Percentiles rank a stretch among this genome's conserved stretches.
Conservation (phyloP, 768 basidiomycete species). For the Phlebiopsis gigantea region DNA sequence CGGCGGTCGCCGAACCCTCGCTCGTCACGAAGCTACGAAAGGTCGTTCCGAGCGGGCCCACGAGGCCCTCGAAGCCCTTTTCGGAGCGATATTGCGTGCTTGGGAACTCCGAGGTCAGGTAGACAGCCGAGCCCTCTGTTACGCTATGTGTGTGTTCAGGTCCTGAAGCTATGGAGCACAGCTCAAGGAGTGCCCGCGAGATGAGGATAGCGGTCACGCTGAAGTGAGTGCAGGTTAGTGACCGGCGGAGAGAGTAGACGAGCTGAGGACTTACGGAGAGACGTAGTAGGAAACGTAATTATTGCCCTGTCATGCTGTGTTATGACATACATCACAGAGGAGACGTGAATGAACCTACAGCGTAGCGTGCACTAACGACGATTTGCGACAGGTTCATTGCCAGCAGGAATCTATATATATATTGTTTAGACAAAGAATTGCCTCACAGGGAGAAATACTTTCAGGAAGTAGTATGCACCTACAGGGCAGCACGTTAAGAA, state of each 20-base stretch:
- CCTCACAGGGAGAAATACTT: neutral
- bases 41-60: neutral
- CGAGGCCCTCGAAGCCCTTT: neutral
- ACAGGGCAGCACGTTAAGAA: neutral
- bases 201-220: conserved; percentile 17
- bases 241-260: neutral
- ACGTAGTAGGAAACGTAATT: conserved; percentile 15
- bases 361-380: conserved; percentile 7
- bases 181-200: conserved; percentile 17
- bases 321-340: neutral
- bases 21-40: too few relatives aligned
- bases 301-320: conserved; percentile 11
- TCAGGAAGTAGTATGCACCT: conserved; percentile 9
- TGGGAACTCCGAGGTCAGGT: conserved; percentile 2
- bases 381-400: conserved; percentile 16
- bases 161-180: neutral
- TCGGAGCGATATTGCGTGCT: neutral
- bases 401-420: conserved; percentile 8
- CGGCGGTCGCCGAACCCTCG: too few relatives aligned
- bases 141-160: neutral
- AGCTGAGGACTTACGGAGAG: conserved; percentile 10
- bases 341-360: conserved; percentile 1
- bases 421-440: neutral
- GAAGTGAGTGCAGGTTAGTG: neutral
- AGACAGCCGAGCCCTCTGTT: neutral